Base-by-base conservation (phyloP, 192 early-diverging fungal species). In the Coemansia sp. region DNA sequence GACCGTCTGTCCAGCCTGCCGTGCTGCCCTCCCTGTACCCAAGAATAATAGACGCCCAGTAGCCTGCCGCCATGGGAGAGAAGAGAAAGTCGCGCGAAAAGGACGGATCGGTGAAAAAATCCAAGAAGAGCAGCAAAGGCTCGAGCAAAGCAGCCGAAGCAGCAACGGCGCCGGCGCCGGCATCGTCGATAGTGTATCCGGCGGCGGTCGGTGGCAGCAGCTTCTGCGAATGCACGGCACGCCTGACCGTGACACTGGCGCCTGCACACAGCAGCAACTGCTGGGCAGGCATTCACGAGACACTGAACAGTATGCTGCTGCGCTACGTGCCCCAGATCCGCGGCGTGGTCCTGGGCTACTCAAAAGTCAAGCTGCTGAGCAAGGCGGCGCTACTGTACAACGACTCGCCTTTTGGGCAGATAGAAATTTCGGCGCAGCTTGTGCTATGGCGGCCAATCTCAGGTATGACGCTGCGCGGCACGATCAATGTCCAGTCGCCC, bases 401-500 rank as follows among this genome's bases (percentile, higher is more conserved):
- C 53, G 95, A 98, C 60, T 89, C 84, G 19, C 93, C 93, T 6
- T 93, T 82, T 62, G 76, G 75, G 15, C 88, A 93, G 65, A 87
- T 95, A 55, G 78, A 85, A 42, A 78, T 95, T 21, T 58, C 67
- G 8, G 86, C 78, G 3, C 79, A 72, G 23, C 79, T 95, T 15
- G 67, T 87, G 53, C 81, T 92, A 22, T 96, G 91, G 82, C 70
- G 84, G 43, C 95, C 95, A 4, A 62, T 67, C 45, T 80, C 83
- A 39, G 88, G 86, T 45, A 72, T 60, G 68, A 21, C 40, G 15
- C 54, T 62, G 36, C 34, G 42, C 36, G 73, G 78, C 23, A 43
- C 29, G 6, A 93, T 97, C 59, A 97, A 92, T 72, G 85, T 95
- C 44, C 90, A 94, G 41, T 95, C 93, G 39, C 81, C 89, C 5